A percentile compares a stretch with the other conserved stretches of the same genome.
These are phyloP conservation scores for Aspergillus sp. DNA, from an alignment of 2,329 filamentous ascomycete genomes.

Conservation along the genomic window DNA sequence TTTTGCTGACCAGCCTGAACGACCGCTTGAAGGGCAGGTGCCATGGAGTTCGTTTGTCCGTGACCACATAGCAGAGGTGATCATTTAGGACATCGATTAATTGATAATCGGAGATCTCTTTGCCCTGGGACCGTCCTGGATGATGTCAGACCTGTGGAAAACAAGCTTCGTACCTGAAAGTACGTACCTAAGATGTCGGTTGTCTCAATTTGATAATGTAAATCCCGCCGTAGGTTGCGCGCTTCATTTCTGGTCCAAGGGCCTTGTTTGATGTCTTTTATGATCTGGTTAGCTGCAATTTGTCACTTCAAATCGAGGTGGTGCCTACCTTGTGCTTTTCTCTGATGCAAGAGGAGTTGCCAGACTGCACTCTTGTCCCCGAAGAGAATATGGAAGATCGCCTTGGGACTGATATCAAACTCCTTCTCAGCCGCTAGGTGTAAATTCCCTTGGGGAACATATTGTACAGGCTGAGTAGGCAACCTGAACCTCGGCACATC, in stretches of 20 bases:
- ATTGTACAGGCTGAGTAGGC: constrained; percentile 75
- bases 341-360: constrained; percentile 83
- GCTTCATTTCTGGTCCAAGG: constrained; percentile 76
- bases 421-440: constrained; percentile 73
- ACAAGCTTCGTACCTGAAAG: neutral
- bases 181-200: constrained; percentile 62
- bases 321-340: constrained; percentile 61
- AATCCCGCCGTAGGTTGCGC: constrained; percentile 71
- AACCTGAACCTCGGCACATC: constrained; percentile 73
- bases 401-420: constrained; percentile 90
- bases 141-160: constrained; percentile 7
- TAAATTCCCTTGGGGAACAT: constrained; percentile 79
- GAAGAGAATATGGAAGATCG: constrained; percentile 92
- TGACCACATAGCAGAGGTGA: constrained; percentile 69
- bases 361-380: constrained; percentile 96
- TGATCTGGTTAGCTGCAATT: constrained; percentile 17
- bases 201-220: constrained; percentile 74
- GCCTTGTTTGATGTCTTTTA: constrained; percentile 72
- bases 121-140: constrained; percentile 51
- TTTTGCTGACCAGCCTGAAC: constrained; percentile 82
- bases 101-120: constrained; percentile 76
- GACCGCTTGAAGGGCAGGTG: constrained; percentile 78
- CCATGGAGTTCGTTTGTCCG: constrained; percentile 68
- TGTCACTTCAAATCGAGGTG: neutral
- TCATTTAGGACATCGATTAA: constrained; percentile 80